Percentiles rank a stretch among this genome's conserved stretches.
Evolutionary conservation across 2,329 filamentous ascomycete species (phyloP).

Genomic region (Colletotrichum orchidophilum): DNA sequence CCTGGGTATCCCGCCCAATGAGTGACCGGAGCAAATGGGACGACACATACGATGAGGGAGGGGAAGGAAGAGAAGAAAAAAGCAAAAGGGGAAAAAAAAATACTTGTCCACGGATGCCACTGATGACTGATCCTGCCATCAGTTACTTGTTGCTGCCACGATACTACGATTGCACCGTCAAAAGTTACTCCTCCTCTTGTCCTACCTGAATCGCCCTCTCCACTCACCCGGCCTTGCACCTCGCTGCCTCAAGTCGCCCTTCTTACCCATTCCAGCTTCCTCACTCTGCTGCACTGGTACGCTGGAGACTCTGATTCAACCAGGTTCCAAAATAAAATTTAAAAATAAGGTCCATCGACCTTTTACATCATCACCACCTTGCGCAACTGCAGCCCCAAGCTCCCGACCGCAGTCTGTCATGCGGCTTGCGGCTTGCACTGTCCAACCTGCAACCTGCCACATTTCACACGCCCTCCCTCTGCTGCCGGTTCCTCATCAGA

Average conservation of each 20-base stretch:
- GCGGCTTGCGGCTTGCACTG: background rate
- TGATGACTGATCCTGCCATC: background rate
- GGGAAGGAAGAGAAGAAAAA: background rate
- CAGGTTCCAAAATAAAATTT: background rate
- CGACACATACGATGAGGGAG: background rate
- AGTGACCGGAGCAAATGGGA: background rate
- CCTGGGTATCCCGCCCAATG: background rate
- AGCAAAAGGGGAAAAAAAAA: background rate
- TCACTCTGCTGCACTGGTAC: background rate
- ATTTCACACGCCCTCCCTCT: background rate
- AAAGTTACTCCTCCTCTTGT: too few relatives aligned
- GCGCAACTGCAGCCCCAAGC: background rate
- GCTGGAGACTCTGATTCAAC: background rate
- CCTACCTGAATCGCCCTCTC: background rate
- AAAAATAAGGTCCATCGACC: background rate
- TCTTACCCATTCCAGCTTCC: background rate
- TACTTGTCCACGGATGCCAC: background rate
- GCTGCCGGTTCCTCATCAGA: constrained; percentile 15
- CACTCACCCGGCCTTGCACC: background rate
- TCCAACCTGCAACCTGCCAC: background rate
- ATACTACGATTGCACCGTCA: background rate
- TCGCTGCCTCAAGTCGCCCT: too few relatives aligned
- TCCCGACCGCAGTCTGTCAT: background rate
- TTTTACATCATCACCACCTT: background rate
- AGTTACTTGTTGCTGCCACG: background rate